Percentiles rank a stretch among this genome's conserved stretches.
These are phyloP conservation scores for Trichoderma harzianum DNA, from an alignment of 2,329 filamentous ascomycete species.

Conservation along the genomic window DNA sequence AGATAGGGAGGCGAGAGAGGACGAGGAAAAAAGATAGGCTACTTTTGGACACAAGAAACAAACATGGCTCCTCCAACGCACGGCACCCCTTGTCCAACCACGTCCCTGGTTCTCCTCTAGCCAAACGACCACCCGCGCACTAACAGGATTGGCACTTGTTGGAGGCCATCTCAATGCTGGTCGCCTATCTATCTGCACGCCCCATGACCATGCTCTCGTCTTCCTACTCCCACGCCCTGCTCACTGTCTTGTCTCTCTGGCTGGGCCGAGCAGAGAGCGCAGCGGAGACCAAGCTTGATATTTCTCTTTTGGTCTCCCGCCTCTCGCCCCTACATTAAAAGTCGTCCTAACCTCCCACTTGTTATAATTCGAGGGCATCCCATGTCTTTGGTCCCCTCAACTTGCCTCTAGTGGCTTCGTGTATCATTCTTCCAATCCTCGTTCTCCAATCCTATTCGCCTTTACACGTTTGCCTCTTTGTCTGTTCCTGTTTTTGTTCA, in stretches of 20 bases:
- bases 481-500: slow-evolving; percentile 10
- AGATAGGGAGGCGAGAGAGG: not conserved
- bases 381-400: slow-evolving; percentile 14
- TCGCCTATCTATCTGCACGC: slow-evolving; percentile 1
- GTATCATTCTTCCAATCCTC: slow-evolving; percentile 12
- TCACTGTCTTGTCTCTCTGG: not conserved
- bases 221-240: slow-evolving; percentile 1
- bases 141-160: slow-evolving; percentile 15
- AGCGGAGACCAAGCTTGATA: slow-evolving; percentile 13
- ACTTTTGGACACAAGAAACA: slow-evolving; percentile 16
- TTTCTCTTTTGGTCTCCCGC: slow-evolving; percentile 15
- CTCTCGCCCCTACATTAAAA: slow-evolving; percentile 15
- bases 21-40: not conserved
- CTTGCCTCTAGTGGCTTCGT: slow-evolving; percentile 14
- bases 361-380: slow-evolving; percentile 17
- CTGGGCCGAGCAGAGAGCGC: slow-evolving; percentile 10
- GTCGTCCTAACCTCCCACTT: slow-evolving; percentile 14
- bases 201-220: not conserved
- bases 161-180: slow-evolving; percentile 13
- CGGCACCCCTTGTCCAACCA: slow-evolving; percentile 12
- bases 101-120: slow-evolving; percentile 8
- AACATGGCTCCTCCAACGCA: slow-evolving; percentile 11
- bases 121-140: slow-evolving; percentile 16
- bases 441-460: slow-evolving; percentile 16
- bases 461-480: slow-evolving; percentile 9